Conservation (phyloP, 768 basidiomycete genomes). For the Trametopsis cervina region DNA sequence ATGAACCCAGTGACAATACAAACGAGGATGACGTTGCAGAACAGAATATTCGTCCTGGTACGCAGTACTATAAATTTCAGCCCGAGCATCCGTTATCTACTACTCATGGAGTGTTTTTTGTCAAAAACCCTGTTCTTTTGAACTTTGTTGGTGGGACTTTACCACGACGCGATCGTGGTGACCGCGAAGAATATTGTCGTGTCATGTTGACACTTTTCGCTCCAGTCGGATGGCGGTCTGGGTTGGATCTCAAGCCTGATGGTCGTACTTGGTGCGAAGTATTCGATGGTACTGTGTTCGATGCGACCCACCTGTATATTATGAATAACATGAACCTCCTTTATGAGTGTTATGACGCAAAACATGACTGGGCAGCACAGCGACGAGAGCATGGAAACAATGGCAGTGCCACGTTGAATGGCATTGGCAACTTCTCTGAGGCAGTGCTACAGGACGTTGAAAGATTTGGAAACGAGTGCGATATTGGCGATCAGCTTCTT, state of each 20-base stretch:
- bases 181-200: conserved; percentile 10
- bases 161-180: background rate
- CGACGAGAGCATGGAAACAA: background rate
- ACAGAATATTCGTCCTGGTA: too few relatives aligned
- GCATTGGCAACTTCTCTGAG: background rate
- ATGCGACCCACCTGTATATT: conserved; percentile 4
- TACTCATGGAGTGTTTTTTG: background rate
- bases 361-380: conserved; percentile 6
- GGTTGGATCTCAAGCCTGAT: background rate
- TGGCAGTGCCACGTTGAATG: background rate
- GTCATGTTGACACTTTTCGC: conserved; percentile 4
- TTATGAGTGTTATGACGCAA: conserved; percentile 17
- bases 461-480: background rate
- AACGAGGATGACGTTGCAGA: too few relatives aligned
- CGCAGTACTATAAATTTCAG: too few relatives aligned
- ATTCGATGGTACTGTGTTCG: background rate
- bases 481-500: background rate
- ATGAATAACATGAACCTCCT: conserved; percentile 17
- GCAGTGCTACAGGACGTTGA: background rate
- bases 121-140: background rate
- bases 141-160: conserved; percentile 1
- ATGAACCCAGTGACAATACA: too few relatives aligned
- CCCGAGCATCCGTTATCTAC: background rate
- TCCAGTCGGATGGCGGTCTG: conserved; percentile 6
- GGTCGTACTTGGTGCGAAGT: conserved; percentile 1